Base-by-base conservation (phyloP, 140 eudicot genomes). In the Ambrosia hybrid region DNA sequence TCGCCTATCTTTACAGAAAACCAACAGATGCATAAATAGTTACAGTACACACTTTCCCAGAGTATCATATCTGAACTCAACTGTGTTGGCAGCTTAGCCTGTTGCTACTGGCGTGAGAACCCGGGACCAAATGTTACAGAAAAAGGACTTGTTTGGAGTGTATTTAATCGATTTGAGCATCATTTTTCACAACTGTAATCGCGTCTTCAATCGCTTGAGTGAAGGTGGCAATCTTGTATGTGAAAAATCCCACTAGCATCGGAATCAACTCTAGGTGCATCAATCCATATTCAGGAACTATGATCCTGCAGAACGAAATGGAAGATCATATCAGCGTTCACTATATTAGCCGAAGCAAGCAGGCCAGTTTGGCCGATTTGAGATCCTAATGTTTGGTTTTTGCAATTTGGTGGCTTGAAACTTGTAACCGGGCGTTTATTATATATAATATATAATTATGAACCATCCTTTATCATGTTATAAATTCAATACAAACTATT, bases 201-300 rank as follows among this genome's bases (percentile, higher is more conserved):
- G 92, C 91, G 2, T 85, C 99, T 81, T 94, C 97, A 65, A 94
- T 86, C n/a, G 96, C 97, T 80, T 88, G 97, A 61, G 79, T 71
- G 73, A 94, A 94, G 59, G 99, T 94, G 45, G 97, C 97, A 67
- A 94, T 83, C 83, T 94, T 94, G 87, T 90, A 94, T 30, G 99
- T 94, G 84, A 94, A 94, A 83, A 90, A 94, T 49, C 99, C 99
- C 51, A 94, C 99, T 2, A 94, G 77, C 94, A 94, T 94, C 45
- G 99, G 99, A 62, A 90, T 94, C 84, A 94, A 75, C 63, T 94
- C 90, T 61, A 94, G 89, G 67, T 84, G 95, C 92, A 91, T 86
- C 37, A 94, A 69, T 65, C 99, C 99, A 73, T 88, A 94, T n/a
- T 95, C 92, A 37, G 97, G 96, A 49, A 72, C 96, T 16, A 88